These are phyloP conservation scores for Solanum microdontum DNA, from an alignment of 257 asterid species.

Conservation along the genomic window DNA sequence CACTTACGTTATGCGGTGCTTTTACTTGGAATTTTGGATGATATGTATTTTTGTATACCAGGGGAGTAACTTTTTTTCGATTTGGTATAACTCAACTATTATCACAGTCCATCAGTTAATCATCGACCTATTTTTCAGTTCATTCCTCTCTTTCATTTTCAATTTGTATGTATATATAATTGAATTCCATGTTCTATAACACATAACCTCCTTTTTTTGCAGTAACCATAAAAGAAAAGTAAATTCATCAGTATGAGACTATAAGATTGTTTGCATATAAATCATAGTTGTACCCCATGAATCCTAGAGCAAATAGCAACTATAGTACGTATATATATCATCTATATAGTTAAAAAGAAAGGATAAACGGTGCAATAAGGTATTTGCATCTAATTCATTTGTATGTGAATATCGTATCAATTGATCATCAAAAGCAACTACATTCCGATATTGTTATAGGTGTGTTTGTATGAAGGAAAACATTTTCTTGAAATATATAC, in stretches of 20 bases:
- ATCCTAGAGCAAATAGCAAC: neutral
- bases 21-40: neutral
- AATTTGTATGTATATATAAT: neutral
- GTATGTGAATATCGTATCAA: neutral
- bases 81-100: no score
- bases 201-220: neutral
- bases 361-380: neutral
- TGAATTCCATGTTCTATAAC: neutral
- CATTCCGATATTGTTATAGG: neutral
- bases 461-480: neutral
- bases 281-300: neutral
- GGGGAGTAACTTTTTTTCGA: no score
- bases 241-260: neutral
- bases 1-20: neutral
- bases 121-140: neutral
- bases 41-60: no score
- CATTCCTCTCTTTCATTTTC: neutral
- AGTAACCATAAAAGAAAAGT: neutral
- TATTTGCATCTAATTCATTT: neutral
- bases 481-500: neutral
- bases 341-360: neutral
- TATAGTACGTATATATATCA: no score
- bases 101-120: no score
- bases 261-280: neutral
- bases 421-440: neutral